Percentiles rank a stretch among this genome's conserved stretches.
phyloP scores from a whole-genome alignment of 306 rosid species.

The Prunus davidiana region DNA sequence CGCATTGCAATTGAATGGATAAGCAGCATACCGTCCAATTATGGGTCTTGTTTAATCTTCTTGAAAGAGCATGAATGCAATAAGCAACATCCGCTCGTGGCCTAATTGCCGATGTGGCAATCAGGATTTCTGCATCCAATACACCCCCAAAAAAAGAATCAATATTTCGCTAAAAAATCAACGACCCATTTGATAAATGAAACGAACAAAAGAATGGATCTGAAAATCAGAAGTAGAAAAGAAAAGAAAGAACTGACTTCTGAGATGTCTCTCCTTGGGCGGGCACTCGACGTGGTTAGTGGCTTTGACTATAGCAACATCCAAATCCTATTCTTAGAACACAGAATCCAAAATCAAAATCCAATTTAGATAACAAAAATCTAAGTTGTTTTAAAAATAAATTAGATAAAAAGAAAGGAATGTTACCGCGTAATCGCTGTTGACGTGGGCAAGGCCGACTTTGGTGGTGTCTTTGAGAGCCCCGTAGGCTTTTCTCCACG shows the following conservation, averaged over 20 bases:
- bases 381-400: not conserved
- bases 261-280: constrained; percentile 93
- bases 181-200: constrained; percentile 2
- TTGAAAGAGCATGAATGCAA: constrained; percentile 90
- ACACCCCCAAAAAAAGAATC: not conserved
- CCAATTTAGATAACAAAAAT: not conserved
- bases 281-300: constrained; percentile 98
- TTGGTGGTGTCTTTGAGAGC: constrained; percentile 91
- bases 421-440: constrained; percentile 87
- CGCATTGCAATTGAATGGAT: not conserved
- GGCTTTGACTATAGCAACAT: constrained; percentile 96
- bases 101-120: constrained; percentile 83
- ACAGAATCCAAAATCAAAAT: constrained; percentile 10
- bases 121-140: constrained; percentile 44
- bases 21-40: constrained; percentile 87
- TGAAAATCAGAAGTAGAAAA: constrained; percentile 8
- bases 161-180: constrained; percentile 4
- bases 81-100: constrained; percentile 99
- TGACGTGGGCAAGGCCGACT: constrained; percentile 99
- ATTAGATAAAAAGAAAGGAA: not conserved
- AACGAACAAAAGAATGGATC: constrained; percentile 33
- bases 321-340: constrained; percentile 85
- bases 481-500: constrained; percentile 97
- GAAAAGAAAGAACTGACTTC: constrained; percentile 46
- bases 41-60: constrained; percentile 80